Percentiles rank a stretch among this genome's conserved stretches.
phyloP scores from a whole-genome alignment of 192 early-diverging fungal species.

The Entomortierella beljakovae region DNA sequence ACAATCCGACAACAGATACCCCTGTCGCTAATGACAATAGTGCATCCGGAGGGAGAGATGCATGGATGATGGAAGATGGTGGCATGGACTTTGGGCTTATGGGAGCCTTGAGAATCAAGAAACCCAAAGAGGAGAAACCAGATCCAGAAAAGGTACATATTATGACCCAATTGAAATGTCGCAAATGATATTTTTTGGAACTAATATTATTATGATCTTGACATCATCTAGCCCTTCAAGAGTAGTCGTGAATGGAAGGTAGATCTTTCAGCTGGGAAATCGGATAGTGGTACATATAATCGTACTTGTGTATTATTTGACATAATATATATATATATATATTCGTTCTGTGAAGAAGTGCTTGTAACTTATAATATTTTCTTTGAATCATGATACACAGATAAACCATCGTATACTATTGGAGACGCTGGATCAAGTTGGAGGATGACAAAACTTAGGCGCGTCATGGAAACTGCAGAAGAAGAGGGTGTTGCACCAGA shows the following conservation, averaged over 20 bases:
- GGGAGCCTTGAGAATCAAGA: slow-evolving; percentile 51
- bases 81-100: slow-evolving; percentile 56
- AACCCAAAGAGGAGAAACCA: slow-evolving; percentile 52
- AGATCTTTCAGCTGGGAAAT: slow-evolving; percentile 54
- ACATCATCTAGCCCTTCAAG: slow-evolving; percentile 41
- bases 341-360: too few species aligned
- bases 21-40: background rate
- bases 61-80: slow-evolving; percentile 55
- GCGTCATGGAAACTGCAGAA: slow-evolving; percentile 73
- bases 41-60: slow-evolving; percentile 13
- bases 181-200: background rate
- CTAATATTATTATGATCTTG: background rate
- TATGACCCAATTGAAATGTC: background rate
- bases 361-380: background rate
- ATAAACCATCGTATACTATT: slow-evolving; percentile 57
- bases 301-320: too few species aligned
- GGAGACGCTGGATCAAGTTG: slow-evolving; percentile 72
- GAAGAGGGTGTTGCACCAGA: slow-evolving; percentile 70
- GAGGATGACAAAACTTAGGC: slow-evolving; percentile 85
- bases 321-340: too few species aligned
- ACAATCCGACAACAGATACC: background rate
- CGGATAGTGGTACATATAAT: too few species aligned
- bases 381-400: slow-evolving; percentile 1
- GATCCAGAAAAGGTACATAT: slow-evolving; percentile 55
- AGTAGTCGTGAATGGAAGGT: slow-evolving; percentile 58